These are phyloP conservation scores for Neurospora discreta DNA, from an alignment of 495 filamentous ascomycete species.

Conservation along the genomic window DNA sequence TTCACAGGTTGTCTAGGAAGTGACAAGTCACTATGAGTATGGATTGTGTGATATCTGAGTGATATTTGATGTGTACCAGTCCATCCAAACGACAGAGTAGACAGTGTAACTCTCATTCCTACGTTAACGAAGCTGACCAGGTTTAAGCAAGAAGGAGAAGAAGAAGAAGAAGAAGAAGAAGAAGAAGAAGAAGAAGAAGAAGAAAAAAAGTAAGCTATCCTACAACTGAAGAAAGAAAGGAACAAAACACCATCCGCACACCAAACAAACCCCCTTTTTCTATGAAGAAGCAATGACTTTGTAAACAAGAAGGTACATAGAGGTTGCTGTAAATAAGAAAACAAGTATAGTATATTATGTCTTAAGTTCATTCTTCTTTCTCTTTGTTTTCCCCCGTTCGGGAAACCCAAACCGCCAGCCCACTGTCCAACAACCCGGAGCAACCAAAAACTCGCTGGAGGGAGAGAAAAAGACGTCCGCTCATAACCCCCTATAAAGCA, in stretches of 20 bases:
- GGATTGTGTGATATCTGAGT: too few relatives aligned
- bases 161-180: not conserved
- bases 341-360: not conserved
- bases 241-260: not conserved
- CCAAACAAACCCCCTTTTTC: not conserved
- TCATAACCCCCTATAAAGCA: not conserved
- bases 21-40: too few relatives aligned
- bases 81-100: too few relatives aligned
- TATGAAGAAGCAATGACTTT: not conserved
- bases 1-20: too few relatives aligned
- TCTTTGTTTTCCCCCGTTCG: not conserved
- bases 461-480: not conserved
- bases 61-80: too few relatives aligned
- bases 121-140: not conserved
- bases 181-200: not conserved
- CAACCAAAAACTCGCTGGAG: not conserved
- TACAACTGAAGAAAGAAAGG: not conserved
- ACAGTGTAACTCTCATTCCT: too few relatives aligned
- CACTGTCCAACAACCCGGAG: not conserved
- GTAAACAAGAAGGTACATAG: not conserved
- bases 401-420: not conserved
- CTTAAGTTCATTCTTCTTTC: not conserved
- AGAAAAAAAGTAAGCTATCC: not conserved
- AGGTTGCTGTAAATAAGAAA: not conserved
- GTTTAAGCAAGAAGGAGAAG: too few relatives aligned